Conservation (phyloP, 2,329 filamentous ascomycete species). For the Acrocalymma vagum region DNA sequence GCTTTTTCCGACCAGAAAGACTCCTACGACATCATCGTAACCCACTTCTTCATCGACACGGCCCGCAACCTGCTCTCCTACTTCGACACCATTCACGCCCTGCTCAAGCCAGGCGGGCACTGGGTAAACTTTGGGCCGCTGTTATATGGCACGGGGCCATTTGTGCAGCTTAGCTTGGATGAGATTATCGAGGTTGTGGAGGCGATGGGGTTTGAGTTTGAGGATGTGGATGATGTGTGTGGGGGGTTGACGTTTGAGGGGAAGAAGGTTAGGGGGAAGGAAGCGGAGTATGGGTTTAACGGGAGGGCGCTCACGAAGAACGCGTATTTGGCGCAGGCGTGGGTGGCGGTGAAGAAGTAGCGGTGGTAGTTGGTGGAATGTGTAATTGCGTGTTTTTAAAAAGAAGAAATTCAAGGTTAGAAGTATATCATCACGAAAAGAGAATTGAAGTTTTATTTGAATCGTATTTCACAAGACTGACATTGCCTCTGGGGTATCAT, state of each 20-base stretch:
- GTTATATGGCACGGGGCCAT: conserved; percentile 63
- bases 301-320: conserved; percentile 60
- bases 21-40: conserved; percentile 60
- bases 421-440: too few relatives aligned
- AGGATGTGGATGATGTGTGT: conserved; percentile 52
- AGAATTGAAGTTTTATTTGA: too few relatives aligned
- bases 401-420: too few relatives aligned
- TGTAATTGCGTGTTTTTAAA: too few relatives aligned
- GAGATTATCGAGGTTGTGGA: conserved; percentile 61
- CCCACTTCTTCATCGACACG: conserved; percentile 70
- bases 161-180: conserved; percentile 63
- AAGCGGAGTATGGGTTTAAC: conserved; percentile 64
- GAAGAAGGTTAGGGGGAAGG: conserved; percentile 53
- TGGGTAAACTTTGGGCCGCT: conserved; percentile 68
- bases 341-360: conserved; percentile 54
- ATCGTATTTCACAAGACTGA: conserved; percentile 1
- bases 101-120: conserved; percentile 58
- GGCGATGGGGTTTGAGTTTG: conserved; percentile 61
- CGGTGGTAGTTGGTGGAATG: conserved; percentile 1
- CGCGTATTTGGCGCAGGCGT: conserved; percentile 64
- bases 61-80: conserved; percentile 65
- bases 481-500: neutral
- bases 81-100: conserved; percentile 60
- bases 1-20: conserved; percentile 34
- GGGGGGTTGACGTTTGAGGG: conserved; percentile 55